A percentile compares a stretch with the other conserved stretches of the same genome.
These are phyloP conservation scores for Hygrophila difformis DNA, from an alignment of 257 asterid genomes.

Conservation along the genomic window DNA sequence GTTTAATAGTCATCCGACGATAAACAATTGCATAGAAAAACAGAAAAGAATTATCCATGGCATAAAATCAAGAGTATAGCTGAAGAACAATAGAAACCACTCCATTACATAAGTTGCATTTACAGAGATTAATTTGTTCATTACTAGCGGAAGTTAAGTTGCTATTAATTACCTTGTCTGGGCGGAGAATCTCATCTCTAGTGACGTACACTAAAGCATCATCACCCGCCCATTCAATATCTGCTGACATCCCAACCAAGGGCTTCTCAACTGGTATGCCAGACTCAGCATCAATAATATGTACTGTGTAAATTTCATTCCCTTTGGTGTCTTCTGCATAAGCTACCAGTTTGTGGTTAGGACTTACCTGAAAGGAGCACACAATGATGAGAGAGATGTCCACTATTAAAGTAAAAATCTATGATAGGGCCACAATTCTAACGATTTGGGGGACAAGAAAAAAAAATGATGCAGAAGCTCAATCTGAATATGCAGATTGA, in stretches of 20 bases:
- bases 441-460: neutral
- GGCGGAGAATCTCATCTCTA: constrained; percentile 84
- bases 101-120: neutral
- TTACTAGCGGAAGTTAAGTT: too few relatives aligned
- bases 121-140: too few relatives aligned
- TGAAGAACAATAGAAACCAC: constrained; percentile 8
- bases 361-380: constrained; percentile 55
- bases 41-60: neutral
- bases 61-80: neutral
- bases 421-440: constrained; percentile 6
- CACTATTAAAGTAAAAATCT: too few relatives aligned
- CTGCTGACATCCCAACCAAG: constrained; percentile 53
- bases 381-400: neutral
- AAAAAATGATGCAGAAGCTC: too few relatives aligned
- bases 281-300: constrained; percentile 79
- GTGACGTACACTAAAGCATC: constrained; percentile 73
- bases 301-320: constrained; percentile 74
- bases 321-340: constrained; percentile 94
- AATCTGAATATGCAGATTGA: neutral
- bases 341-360: constrained; percentile 70
- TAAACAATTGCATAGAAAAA: neutral
- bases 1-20: too few relatives aligned
- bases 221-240: constrained; percentile 84
- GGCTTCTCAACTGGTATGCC: constrained; percentile 58
- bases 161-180: constrained; percentile 90